Evolutionary conservation across 2,329 filamentous ascomycete species (phyloP).

Genomic region (Lecanicillium sp.): DNA sequence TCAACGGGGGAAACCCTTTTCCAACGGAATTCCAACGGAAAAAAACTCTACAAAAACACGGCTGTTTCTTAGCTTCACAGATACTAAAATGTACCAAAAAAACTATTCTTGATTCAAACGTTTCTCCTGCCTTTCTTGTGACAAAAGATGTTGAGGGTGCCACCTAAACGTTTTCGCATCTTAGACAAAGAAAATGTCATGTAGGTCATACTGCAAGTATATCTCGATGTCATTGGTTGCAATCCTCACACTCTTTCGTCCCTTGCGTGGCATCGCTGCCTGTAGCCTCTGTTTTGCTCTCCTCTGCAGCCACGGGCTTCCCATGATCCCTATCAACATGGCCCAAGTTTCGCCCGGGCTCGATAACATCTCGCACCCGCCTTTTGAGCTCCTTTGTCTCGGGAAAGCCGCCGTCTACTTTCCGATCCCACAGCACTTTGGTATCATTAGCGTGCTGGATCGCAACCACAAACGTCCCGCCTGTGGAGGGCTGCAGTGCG

Average conservation of each 20-base stretch:
- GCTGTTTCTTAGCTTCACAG: conserved; percentile 33
- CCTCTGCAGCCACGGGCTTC: conserved; percentile 1
- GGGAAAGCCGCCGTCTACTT: conserved; percentile 79
- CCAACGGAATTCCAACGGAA: no score
- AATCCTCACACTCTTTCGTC: conserved; percentile 11
- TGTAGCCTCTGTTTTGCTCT: not conserved
- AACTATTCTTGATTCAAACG: conserved; percentile 17
- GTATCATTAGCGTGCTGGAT: conserved; percentile 31
- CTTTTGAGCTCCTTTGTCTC: conserved; percentile 90
- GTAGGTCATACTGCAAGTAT: no score
- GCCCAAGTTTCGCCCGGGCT: conserved; percentile 69
- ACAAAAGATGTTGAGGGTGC: no score
- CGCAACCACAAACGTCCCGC: conserved; percentile 73
- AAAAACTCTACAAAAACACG: conserved; percentile 20
- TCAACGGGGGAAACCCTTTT: conserved; percentile 20
- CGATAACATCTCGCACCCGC: conserved; percentile 70
- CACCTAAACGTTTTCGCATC: no score
- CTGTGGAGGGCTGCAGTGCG: conserved; percentile 74
- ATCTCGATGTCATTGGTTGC: not conserved
- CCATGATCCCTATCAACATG: conserved; percentile 60
- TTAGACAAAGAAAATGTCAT: no score
- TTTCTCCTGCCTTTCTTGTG: not conserved
- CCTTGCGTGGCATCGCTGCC: conserved; percentile 1
- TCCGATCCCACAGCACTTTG: conserved; percentile 78
- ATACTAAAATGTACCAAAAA: conserved; percentile 26